These are phyloP conservation scores for Leptographium lundbergii DNA, from an alignment of 2,329 filamentous ascomycete species.

Conservation along the genomic window DNA sequence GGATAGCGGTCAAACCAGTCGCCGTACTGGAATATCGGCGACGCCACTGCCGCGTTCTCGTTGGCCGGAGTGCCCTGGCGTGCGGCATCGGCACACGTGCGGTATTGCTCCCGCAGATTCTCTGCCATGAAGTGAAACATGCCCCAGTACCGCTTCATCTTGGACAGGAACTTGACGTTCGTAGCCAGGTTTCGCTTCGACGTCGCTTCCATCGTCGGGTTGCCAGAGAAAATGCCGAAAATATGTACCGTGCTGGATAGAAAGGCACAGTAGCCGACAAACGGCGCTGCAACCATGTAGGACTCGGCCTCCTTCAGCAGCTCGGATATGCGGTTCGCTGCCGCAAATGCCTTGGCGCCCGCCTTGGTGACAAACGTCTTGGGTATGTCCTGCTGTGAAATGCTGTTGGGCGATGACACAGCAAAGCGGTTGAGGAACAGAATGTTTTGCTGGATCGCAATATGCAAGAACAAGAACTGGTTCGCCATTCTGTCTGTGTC, in stretches of 20 bases:
- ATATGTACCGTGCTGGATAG: slow-evolving; percentile 91
- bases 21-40: slow-evolving; percentile 80
- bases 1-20: slow-evolving; percentile 97
- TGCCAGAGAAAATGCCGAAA: slow-evolving; percentile 79
- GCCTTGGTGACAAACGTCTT: slow-evolving; percentile 66
- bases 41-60: slow-evolving; percentile 29
- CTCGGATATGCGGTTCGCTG: slow-evolving; percentile 76
- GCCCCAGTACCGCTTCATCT: slow-evolving; percentile 96
- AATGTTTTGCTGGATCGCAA: slow-evolving; percentile 77
- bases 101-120: slow-evolving; percentile 80
- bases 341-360: slow-evolving; percentile 63
- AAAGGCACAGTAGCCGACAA: slow-evolving; percentile 90
- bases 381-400: slow-evolving; percentile 58
- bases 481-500: slow-evolving; percentile 75
- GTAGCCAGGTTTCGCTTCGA: slow-evolving; percentile 76
- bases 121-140: slow-evolving; percentile 98
- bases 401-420: slow-evolving; percentile 53
- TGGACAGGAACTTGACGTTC: slow-evolving; percentile 81
- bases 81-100: slow-evolving; percentile 70
- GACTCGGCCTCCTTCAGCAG: slow-evolving; percentile 70
- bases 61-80: slow-evolving; percentile 46
- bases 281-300: slow-evolving; percentile 75
- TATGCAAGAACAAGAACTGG: slow-evolving; percentile 86
- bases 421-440: slow-evolving; percentile 86
- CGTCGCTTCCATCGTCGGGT: slow-evolving; percentile 57